phyloP scores from a whole-genome alignment of 2,329 filamentous ascomycete genomes.

The Hymenoscyphus albidus region DNA sequence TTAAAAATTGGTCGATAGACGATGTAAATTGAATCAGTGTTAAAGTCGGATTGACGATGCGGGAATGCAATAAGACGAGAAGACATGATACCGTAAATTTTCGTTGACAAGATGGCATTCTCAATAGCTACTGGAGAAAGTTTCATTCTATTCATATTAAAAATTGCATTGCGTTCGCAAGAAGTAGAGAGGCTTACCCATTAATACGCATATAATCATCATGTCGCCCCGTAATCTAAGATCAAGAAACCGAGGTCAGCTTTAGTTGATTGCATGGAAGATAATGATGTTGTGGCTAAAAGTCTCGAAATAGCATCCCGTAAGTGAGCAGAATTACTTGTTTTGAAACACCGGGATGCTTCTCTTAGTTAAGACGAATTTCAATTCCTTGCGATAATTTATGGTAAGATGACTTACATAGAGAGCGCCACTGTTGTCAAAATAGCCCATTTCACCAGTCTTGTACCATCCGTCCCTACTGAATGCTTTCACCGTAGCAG shows the following conservation, averaged over 20 bases:
- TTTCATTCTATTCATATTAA: constrained; percentile 34
- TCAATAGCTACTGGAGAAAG: constrained; percentile 39
- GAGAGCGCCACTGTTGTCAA: constrained; percentile 38
- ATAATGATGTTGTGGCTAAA: background rate
- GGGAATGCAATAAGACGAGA: constrained; percentile 41
- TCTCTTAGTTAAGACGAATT: background rate
- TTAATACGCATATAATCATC: constrained; percentile 36
- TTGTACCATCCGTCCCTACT: constrained; percentile 46
- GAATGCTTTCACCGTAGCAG: constrained; percentile 54
- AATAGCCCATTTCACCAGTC: constrained; percentile 39
- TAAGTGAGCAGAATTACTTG: background rate
- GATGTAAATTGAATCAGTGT: constrained; percentile 41
- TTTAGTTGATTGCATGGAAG: background rate
- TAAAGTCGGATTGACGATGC: constrained; percentile 26
- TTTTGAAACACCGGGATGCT: background rate
- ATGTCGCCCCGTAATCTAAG: background rate
- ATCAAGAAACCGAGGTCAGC: background rate
- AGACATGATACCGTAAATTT: constrained; percentile 26
- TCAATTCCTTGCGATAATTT: constrained; percentile 38
- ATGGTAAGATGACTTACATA: constrained; percentile 40
- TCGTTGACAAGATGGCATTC: constrained; percentile 36
- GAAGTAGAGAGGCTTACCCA: constrained; percentile 25
- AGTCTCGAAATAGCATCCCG: background rate
- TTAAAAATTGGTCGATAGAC: constrained; percentile 38
- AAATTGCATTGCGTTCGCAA: background rate